Conservation (phyloP, 345 rosid genomes). For the Euphorbia peplus region DNA sequence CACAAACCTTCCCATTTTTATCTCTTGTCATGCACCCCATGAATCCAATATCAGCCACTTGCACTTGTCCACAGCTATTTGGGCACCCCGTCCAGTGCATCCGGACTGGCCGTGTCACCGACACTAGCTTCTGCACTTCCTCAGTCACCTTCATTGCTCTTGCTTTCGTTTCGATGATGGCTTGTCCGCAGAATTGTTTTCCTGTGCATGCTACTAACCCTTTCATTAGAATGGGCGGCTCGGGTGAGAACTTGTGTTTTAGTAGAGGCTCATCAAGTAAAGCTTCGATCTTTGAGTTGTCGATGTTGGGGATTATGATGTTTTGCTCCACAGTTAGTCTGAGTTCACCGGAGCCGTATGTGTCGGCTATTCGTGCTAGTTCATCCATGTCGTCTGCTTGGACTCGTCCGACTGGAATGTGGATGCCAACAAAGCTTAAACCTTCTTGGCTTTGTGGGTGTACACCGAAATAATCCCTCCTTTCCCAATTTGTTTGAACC, state of each 20-base stretch:
- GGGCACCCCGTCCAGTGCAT: slow-evolving; percentile 99
- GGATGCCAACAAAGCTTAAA: slow-evolving; percentile 72
- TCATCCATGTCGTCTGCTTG: slow-evolving; percentile 94
- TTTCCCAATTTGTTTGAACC: slow-evolving; percentile 72
- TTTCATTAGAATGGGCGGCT: slow-evolving; percentile 79
- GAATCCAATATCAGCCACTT: slow-evolving; percentile 93
- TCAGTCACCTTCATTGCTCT: slow-evolving; percentile 81
- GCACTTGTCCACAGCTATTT: slow-evolving; percentile 83
- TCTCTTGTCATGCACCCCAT: slow-evolving; percentile 94
- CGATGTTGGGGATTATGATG: slow-evolving; percentile 77
- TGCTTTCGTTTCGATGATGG: slow-evolving; percentile 87
- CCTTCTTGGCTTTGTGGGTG: slow-evolving; percentile 91
- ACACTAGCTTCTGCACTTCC: slow-evolving; percentile 75
- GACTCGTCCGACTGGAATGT: slow-evolving; percentile 82
- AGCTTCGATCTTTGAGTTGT: slow-evolving; percentile 64
- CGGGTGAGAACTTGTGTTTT: slow-evolving; percentile 55
- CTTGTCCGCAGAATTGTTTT: slow-evolving; percentile 90
- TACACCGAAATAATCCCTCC: slow-evolving; percentile 79
- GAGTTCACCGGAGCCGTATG: slow-evolving; percentile 79
- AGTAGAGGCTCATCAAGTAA: slow-evolving; percentile 63
- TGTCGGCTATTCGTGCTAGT: slow-evolving; percentile 71
- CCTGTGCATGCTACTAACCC: slow-evolving; percentile 94
- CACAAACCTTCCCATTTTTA: slow-evolving; percentile 63
- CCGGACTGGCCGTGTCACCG: slow-evolving; percentile 57
- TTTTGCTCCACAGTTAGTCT: slow-evolving; percentile 91